Base-by-base conservation (phyloP, 371 early-diverging fungal genomes). In the Encephalitozoon hellem region DNA sequence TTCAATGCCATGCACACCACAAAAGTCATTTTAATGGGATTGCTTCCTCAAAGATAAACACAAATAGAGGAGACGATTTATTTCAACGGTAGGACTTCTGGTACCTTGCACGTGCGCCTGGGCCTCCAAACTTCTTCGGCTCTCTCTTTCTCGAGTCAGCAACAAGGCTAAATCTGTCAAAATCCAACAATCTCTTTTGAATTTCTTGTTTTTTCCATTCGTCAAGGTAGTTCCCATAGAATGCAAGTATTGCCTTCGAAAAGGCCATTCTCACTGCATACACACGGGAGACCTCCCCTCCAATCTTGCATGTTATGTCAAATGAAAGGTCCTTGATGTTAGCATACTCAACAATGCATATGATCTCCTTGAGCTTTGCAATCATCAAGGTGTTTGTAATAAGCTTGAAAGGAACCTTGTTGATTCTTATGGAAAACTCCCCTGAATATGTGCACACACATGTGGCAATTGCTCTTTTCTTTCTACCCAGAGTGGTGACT, bases 101-200 rank as follows among this genome's bases (percentile, higher is more conserved):
- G 77, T 87, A 89, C 86, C 95, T 92, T 84, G 97, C 94, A 88
- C 99, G 93, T 84, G 99, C 99, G 90, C 97, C 97, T 71, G 90
- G 90, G 89, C 99, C 99, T 86, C 96, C 99, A 87, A 95, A 97
- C 90, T 97, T 97, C 95, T 99, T 99, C 89, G 99, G 94, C 87
- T 98, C 99, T 89, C 92, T 92, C 87, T 96, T 95, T 88, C 98
- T 94, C 79, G 97, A 93, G 88, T 97, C 98, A 77, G 96, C 93
- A 77, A 99, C 96, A 69, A 97, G 89, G 72, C 95, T 92, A 83
- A 92, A 91, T 88, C 96, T 94, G 89, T 97, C 99, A 88, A 93
- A 96, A 84, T 89, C 88, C 82, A 93, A 88, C 69, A 97, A 89
- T 74, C 89, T 87, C 79, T 95, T 93, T 89, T 93, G 93, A 87